Evolutionary conservation across 2,329 filamentous ascomycete genomes (phyloP), one percentile per base, ranked within the genome.

Genomic region (Penicillium thymicola): DNA sequence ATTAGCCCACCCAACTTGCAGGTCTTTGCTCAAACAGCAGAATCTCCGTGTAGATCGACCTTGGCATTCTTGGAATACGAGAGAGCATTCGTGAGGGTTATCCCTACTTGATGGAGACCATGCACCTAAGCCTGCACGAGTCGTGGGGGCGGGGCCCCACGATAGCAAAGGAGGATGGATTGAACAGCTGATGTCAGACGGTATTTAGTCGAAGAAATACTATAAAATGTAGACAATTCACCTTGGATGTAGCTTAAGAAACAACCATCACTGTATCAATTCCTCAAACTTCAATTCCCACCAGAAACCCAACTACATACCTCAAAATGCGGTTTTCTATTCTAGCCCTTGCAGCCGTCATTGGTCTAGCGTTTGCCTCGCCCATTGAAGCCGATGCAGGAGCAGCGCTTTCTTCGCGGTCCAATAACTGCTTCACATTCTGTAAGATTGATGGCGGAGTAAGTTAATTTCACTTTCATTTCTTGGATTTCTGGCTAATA

Each of bases 381-480:
- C 38, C 48, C 8, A n/a, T 27, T 7, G 38, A 51, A 32, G 37
- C 21, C 5, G 11, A 41, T 3, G 23, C 23, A 27, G 27, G 18
- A 23, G 18, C 18, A 3, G 37, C 18, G 9, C 4, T 13, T 34
- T 42, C 27, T 30, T 21, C 13, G 5, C 48, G 13, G 28, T 6
- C 14, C 28, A 51, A 51, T 21, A 43, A 51, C 21, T 51, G 48
- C 28, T 44, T 21, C 21, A 51, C 48, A 1, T 38, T 51, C 14
- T 51, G 48, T 28, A 44, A n/a, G 21, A 44, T 44, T n/a, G 28
- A 51, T 18, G 48, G 48, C 14, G 48, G 48, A 25, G 48, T 44
- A 11, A n/a, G 48, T 51, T 23, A 2, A 11, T 34, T 34, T 18
- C 3, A 11, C 25, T 32, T 28, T 1, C 2, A 13, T 44, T 14